Evolutionary conservation across 2,329 filamentous ascomycete species (phyloP), one percentile per base, ranked within the genome.

Genomic region (Xylogone sp.): DNA sequence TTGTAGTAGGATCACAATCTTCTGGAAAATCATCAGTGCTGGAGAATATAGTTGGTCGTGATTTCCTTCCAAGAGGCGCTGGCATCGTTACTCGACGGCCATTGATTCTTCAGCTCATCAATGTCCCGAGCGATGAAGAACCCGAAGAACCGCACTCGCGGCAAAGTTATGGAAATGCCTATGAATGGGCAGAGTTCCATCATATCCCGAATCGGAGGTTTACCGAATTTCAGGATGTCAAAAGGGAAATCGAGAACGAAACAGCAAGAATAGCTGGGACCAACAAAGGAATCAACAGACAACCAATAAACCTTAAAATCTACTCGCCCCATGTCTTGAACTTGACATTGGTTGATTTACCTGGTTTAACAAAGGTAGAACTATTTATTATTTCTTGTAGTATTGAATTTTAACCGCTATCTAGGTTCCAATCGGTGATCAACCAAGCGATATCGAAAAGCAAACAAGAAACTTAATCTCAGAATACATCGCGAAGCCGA

Each of bases 401-500:
- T 13, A 39, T 7, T 13, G n/a, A 18, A 16, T 16, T 7, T 16
- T 39, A 16, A 39, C 34, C n/a, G n/a, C 13, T 16, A 18, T 16
- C 12, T 50, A 90, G 86, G 92, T 97, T 53, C 94, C 94, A 24
- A 97, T 99, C 69, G 94, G 94, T 59, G 94, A 99, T 69, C 94
- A 99, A 69, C 94, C 94, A 7, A 86, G 88, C 63, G 94, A 99
- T 67, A 99, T 99, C 65, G 94, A 99, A 77, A 97, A 97, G 72
- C 94, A 99, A 74, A 99, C 94, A 27, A 84, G 93, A 58, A 96
- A 90, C 60, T 82, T 99, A 63, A 97, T 99, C 63, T 88, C 92
- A 51, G 94, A 99, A 75, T 99, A 97, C 68, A 99, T 97, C 65
- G 92, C 92, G 52, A 99, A 99, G 74, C 93, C 94, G 13, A 99